A percentile compares a stretch with the other conserved stretches of the same genome.
Evolutionary conservation across 345 rosid genomes (phyloP).

Genomic region (Euphorbia tirucalli): DNA sequence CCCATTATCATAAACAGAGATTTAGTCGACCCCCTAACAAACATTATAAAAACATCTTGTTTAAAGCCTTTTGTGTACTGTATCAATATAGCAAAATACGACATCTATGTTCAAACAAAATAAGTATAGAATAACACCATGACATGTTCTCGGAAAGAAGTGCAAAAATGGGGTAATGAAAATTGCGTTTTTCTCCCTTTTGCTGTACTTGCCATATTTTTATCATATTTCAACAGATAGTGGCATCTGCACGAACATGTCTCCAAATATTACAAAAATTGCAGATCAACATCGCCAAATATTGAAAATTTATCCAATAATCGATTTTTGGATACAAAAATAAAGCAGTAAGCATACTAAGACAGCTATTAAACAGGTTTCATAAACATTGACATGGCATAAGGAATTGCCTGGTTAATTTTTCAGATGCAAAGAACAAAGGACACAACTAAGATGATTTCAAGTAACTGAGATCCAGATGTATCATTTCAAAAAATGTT

Average conservation of each 20-base stretch:
- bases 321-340: neutral
- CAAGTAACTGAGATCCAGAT: neutral
- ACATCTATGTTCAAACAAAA: neutral
- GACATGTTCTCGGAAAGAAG: neutral
- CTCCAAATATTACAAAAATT: neutral
- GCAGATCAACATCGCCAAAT: neutral
- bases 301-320: neutral
- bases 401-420: neutral
- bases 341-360: no score
- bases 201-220: neutral
- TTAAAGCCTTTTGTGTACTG: neutral
- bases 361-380: no score
- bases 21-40: constrained; percentile 48
- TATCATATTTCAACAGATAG: neutral
- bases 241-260: neutral
- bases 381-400: neutral
- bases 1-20: constrained; percentile 67
- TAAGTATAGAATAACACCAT: neutral
- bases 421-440: neutral
- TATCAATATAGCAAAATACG: neutral
- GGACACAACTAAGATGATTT: neutral
- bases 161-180: neutral
- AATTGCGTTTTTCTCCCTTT: neutral
- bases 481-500: neutral
- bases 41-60: neutral